Evolutionary conservation across 2,329 filamentous ascomycete species (phyloP), one percentile per base, ranked within the genome.

Genomic region (Fusarium sp.): DNA sequence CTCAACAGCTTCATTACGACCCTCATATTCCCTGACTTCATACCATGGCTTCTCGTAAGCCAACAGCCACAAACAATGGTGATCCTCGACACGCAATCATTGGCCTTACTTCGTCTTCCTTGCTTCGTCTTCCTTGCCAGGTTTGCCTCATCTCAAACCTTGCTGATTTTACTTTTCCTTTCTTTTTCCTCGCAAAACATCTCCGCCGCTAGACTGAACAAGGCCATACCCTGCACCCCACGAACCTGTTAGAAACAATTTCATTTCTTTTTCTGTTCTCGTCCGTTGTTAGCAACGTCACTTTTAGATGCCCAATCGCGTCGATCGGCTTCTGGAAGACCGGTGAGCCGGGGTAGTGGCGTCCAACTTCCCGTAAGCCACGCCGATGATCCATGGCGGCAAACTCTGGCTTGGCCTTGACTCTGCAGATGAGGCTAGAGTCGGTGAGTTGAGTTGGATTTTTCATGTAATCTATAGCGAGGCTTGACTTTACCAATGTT

Each of bases 241-340:
- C 17, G 52, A 66, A 59, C 51, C 47, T 38, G 41, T 36, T 22
- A 28, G 26, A 33, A 38, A 33, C 26, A 58, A 47, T 31, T 52
- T 62, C 31, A 26, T 54, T 48, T 36, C 55, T 59, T 68, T 41
- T 63, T 49, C 24, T 55, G 24, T 60, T 36, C 11, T 44, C 24
- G 5, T 31, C 41, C 17, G 15, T 22, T 38, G 13, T 49, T 48
- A 14, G 31, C 20, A 48, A 70, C 36, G 59, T 70, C 41, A 47
- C 48, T 45, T 28, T 26, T n/a, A n/a, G 41, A 59, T 28, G 38
- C 28, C 66, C 66, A 70, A 70, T 70, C 52, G 42, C 60, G 60
- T 49, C 52, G 51, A 66, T 70, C 60, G 35, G 52, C 59, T 70
- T 70, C 67, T 66, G 41, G 66, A 66, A 66, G 49, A 70, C 67